phyloP scores from a whole-genome alignment of 1,284 basidiomycete species.

The Tilletia caries region DNA sequence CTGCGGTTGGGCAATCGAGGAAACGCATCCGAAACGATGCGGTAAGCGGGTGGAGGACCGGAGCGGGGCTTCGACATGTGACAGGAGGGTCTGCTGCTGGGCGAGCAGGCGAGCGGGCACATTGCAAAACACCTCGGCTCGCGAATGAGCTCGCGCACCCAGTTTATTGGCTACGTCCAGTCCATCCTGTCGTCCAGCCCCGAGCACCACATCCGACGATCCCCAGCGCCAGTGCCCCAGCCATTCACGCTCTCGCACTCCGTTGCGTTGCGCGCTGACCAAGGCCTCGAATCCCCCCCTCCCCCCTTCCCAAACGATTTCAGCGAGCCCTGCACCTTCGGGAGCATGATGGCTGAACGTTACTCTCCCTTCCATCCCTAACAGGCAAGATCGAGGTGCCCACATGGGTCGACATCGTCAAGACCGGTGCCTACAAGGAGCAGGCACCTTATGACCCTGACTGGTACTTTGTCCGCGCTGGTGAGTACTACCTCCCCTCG shows the following conservation, averaged over 20 bases:
- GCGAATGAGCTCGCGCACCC: no score
- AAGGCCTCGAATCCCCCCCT: background rate
- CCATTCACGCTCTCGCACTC: background rate
- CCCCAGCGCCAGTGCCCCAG: background rate
- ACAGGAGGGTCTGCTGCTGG: no score
- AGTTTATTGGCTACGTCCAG: no score
- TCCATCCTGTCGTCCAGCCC: no score
- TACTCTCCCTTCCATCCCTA: background rate
- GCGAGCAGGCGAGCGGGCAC: no score
- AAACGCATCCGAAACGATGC: no score
- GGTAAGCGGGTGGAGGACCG: no score
- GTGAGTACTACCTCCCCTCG: constrained; percentile 59
- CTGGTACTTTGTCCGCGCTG: constrained; percentile 98
- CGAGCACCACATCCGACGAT: no score
- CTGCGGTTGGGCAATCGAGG: no score
- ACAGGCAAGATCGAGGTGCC: constrained; percentile 91
- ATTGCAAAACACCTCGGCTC: no score
- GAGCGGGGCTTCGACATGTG: no score
- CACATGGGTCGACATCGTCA: constrained; percentile 98
- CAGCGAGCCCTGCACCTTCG: constrained; percentile 14
- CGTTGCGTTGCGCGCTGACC: background rate
- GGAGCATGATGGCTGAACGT: constrained; percentile 13
- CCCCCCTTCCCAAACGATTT: background rate
- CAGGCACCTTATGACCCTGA: constrained; percentile 98
- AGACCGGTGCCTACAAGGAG: constrained; percentile 97